A percentile compares a stretch with the other conserved stretches of the same genome.
Conservation (phyloP, 257 asterid genomes). For the Nemophila menziesii region DNA sequence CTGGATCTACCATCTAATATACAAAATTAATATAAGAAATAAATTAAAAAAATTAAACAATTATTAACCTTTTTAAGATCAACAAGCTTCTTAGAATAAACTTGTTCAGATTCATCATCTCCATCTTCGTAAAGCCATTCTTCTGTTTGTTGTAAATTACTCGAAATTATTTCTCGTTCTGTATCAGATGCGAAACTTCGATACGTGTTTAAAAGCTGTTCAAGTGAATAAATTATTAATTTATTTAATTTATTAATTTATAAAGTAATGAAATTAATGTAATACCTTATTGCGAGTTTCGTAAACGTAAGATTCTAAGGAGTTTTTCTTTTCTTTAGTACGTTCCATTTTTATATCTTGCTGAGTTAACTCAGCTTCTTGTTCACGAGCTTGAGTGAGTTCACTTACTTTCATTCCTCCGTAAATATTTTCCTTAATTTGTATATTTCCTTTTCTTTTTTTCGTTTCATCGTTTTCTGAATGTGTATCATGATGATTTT, state of each 20-base stretch:
- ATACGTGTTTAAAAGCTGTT: constrained; percentile 56
- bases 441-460: constrained; percentile 31
- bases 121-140: constrained; percentile 98
- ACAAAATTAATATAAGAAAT: constrained; percentile 2
- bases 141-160: constrained; percentile 67
- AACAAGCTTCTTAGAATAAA: constrained; percentile 52
- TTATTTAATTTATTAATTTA: too few species aligned
- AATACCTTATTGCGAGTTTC: constrained; percentile 86
- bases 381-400: constrained; percentile 54
- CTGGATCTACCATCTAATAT: constrained; percentile 69
- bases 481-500: constrained; percentile 20
- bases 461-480: constrained; percentile 20
- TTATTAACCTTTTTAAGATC: constrained; percentile 63
- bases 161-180: constrained; percentile 62
- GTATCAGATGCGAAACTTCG: constrained; percentile 73
- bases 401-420: constrained; percentile 59
- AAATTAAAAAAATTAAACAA: constrained; percentile 4
- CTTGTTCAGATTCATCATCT: constrained; percentile 78
- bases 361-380: constrained; percentile 57
- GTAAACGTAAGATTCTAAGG: constrained; percentile 87
- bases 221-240: too few species aligned
- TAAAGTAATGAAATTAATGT: too few species aligned
- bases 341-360: constrained; percentile 80
- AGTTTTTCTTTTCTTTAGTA: constrained; percentile 91
- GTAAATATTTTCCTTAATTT: constrained; percentile 39